Evolutionary conservation across 1,284 basidiomycete species (phyloP), one percentile per base, ranked within the genome.

Genomic region (Marasmius sp.): DNA sequence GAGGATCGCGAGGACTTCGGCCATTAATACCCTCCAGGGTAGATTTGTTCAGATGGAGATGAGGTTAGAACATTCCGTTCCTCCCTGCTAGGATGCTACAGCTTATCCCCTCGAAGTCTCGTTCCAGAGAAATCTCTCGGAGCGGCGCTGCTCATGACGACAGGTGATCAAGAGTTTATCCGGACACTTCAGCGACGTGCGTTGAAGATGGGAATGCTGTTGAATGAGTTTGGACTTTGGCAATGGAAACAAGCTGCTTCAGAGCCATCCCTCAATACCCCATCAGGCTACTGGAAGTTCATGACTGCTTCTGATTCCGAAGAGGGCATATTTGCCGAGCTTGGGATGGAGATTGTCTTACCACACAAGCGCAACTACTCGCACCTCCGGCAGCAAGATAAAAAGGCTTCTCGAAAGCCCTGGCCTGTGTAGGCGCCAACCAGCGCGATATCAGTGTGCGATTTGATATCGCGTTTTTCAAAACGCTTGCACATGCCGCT

Each of bases 141-240:
- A 12, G 77, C 85, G 1, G 82, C 82, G 0, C 69, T 82, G n/a
- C 70, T 88, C 12, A 66, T 73, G 4, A 65, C 81, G 16, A 88
- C 86, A 1, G 87, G 86, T 4, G 85, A 87, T 66, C 50, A 41
- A 1, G 74, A 76, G 38, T 84, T 86, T 67, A 74, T 74, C 45
- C 68, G 73, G 41, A 70, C 79, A 51, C 61, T 84, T 4, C 74
- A 74, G 47, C 68, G 64, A n/a, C 72, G 73, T 54, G 86, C 86
- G 0, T 59, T 70, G 6, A 74, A 70, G 51, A 64, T 77, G 16
- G 81, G 79, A 8, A 66, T 85, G 66, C 72, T 77, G 22, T 75
- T 88, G 56, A 82, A 86, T 67, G 83, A 85, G 63, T 81, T 78
- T 64, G 87, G 87, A 8, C 68, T 88, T 6, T 88, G 86, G 86